Conservation (phyloP, 1,139 yeast genomes). For the Lodderomyces metapsilosis region DNA sequence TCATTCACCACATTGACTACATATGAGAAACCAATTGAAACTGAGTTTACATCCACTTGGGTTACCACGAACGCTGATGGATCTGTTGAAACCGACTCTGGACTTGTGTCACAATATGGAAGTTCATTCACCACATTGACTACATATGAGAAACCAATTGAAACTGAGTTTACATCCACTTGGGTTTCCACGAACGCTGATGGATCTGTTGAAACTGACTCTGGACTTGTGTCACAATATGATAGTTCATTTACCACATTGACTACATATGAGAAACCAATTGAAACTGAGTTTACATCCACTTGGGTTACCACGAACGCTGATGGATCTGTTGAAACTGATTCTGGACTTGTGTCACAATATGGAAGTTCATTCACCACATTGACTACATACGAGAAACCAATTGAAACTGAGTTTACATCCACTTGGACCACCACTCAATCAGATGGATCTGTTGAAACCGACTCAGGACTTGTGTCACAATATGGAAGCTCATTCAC, state of each 20-base stretch:
- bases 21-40: neutral
- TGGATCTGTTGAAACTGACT: conserved; percentile 17
- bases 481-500: conserved; percentile 4
- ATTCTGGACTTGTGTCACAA: conserved; percentile 13
- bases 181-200: conserved; percentile 18
- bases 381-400: neutral
- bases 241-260: too few species aligned
- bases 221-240: conserved; percentile 14
- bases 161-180: neutral
- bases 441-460: conserved; percentile 7
- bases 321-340: conserved; percentile 12
- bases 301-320: conserved; percentile 17
- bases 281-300: conserved; percentile 15
- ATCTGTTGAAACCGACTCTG: conserved; percentile 7
- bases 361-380: conserved; percentile 4
- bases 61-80: conserved; percentile 7
- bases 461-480: conserved; percentile 8
- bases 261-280: neutral
- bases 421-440: conserved; percentile 8
- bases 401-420: conserved; percentile 6
- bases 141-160: neutral
- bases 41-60: conserved; percentile 7
- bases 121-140: too few species aligned
- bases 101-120: conserved; percentile 6
- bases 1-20: conserved; percentile 7